Base-by-base conservation (phyloP, 345 rosid species). In the Alliaria petiolata region DNA sequence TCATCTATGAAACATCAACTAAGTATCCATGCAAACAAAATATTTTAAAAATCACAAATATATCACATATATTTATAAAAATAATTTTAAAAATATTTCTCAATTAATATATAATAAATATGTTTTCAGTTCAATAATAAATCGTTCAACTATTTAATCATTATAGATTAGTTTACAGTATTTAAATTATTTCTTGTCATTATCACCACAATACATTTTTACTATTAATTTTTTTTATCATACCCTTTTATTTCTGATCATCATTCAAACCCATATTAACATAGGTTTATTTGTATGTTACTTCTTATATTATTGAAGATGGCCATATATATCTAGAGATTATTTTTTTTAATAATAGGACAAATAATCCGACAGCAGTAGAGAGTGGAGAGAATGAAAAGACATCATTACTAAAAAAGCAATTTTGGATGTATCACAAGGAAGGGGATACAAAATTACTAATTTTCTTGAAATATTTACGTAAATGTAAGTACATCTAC, bases 391-490 rank as follows among this genome's bases (percentile, higher is more conserved):
- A 33, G 68, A 49, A 25, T 58, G 75, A 70, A 70, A 76, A 49
- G 76, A 76, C 76, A 57, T 50, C 68, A 70, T 57, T 70, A 63
- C 67, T 12, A 43, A 70, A 1, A 67, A 71, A 76, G 56, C 54
- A 5, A 64, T 70, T 46, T 64, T 70, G 78, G 74, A 67, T 60
- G 61, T 67, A 57, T 58, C 50, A 60, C 22, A 35, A 17, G 30
- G 57, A 55, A 20, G 17, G 12, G 33, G 35, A 52, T 53, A 43
- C 30, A n/a, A n/a, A n/a, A n/a, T n/a, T 53, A 43, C 30, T 40
- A 28, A 39, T 47, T 6, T 35, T 65, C 20, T 45, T 11, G 1
- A 16, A 28, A 30, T 26, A 67, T n/a, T 43, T 43, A 36, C 64
- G 33, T 3, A 43, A 42, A 30, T 6, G 43, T 30, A 30, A 31